These are phyloP conservation scores for Solanum tarapatanum DNA, from an alignment of 257 asterid genomes.

Conservation along the genomic window DNA sequence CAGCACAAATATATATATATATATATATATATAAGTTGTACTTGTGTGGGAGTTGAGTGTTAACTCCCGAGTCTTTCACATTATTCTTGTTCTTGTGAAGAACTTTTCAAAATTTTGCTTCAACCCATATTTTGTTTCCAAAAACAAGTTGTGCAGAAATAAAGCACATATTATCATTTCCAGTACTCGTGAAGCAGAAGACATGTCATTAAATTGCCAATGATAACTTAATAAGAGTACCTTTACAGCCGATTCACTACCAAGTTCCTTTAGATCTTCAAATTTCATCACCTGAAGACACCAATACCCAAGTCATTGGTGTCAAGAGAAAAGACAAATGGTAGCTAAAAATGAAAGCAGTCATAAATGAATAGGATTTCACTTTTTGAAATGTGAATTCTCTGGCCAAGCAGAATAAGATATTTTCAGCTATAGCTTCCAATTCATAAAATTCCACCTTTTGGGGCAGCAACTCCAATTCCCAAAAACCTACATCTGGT, in stretches of 20 bases:
- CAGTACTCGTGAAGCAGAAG: background rate
- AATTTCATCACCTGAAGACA: slow-evolving; percentile 83
- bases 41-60: background rate
- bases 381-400: background rate
- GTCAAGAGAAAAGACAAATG: background rate
- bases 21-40: background rate
- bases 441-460: background rate
- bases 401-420: background rate
- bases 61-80: background rate
- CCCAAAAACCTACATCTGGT: background rate
- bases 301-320: background rate
- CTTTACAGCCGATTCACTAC: slow-evolving; percentile 90
- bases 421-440: background rate
- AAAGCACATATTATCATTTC: background rate
- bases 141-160: background rate
- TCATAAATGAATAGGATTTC: background rate
- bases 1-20: background rate
- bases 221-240: slow-evolving; percentile 18
- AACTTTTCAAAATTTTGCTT: background rate
- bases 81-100: background rate
- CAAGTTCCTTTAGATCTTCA: slow-evolving; percentile 88
- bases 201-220: background rate
- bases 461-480: background rate
- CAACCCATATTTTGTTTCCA: background rate
- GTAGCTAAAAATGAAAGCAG: background rate